A percentile compares a stretch with the other conserved stretches of the same genome.
Evolutionary conservation across 441 rosid genomes (phyloP).

Genomic region (Biscutella laevigata): DNA sequence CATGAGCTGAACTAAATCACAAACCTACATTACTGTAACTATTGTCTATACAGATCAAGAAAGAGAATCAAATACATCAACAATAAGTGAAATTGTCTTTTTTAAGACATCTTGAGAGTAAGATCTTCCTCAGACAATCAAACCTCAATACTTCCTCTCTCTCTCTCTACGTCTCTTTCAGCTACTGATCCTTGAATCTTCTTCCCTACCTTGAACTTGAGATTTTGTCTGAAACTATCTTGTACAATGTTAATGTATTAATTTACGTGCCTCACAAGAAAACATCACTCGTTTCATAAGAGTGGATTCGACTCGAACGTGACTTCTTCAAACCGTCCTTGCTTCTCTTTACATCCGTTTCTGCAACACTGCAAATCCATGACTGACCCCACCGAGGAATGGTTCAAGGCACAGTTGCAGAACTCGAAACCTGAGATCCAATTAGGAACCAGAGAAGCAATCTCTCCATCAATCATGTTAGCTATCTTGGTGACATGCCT

Average conservation of each 20-base stretch:
- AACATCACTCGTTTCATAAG: conserved; percentile 35
- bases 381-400: conserved; percentile 48
- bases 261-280: conserved; percentile 11
- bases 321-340: conserved; percentile 78
- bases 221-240: too few relatives aligned
- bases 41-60: neutral
- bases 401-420: conserved; percentile 51
- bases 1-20: too few relatives aligned
- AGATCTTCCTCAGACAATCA: too few relatives aligned
- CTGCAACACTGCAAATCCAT: conserved; percentile 45
- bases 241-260: too few relatives aligned
- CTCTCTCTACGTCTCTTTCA: conserved; percentile 6
- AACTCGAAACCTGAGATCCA: conserved; percentile 54
- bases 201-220: too few relatives aligned
- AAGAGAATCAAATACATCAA: conserved; percentile 27
- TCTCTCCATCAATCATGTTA: conserved; percentile 80
- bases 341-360: conserved; percentile 65
- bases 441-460: conserved; percentile 60
- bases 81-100: conserved; percentile 51
- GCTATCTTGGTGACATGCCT: conserved; percentile 72
- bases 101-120: too few relatives aligned
- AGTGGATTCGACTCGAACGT: conserved; percentile 25
- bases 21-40: neutral
- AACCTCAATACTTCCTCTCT: conserved; percentile 6
- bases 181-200: conserved; percentile 24